Base-by-base conservation (phyloP, 352 stramenopile species). In the Phytophthora sojae region DNA sequence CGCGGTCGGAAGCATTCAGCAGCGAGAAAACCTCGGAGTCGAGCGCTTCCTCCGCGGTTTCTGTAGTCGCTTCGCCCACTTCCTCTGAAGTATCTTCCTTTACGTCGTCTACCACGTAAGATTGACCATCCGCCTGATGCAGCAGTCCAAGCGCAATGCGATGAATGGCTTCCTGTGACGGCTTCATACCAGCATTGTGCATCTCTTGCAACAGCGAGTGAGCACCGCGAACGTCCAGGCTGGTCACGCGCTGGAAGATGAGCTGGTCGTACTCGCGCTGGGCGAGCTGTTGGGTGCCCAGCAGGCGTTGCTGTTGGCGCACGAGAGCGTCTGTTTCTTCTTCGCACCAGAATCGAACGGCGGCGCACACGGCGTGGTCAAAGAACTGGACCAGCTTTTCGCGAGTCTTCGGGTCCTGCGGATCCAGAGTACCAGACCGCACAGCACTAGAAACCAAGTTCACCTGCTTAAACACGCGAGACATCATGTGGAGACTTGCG, bases 121-220 rank as follows among this genome's bases (percentile, higher is more conserved):
- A 3, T 19, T 54, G 51, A 11, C 25, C 37, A 37, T 49, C 51
- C 25, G 35, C 17, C 15, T 80, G 69, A 49, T 93, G 75, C 42
- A 95, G 62, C 59, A 89, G 42, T 21, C 84, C 79, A 25, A 88
- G 81, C 19, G 89, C 82, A 58, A 96, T 81, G 53, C 85, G 82
- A 65, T 96, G 86, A 50, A 96, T 88, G 23, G 86, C 90, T 57
- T 88, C 77, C 26, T 83, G 67, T 8, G 78, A 87, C 26, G 89
- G 89, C 54, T 85, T 77, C 60, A 87, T 68, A 19, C 87, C 89
- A 7, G 75, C 81, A 73, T 92, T 93, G 67, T 96, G 89, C 85
- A 96, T 91, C 58, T 94, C 84, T 63, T 95, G 85, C 51, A 96
- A 58, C 37, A 96, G 61, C 26, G 76, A 76, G 73, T 84, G 86